These are phyloP conservation scores for Pichia gijzeniarum DNA, from an alignment of 805 yeast genomes.

Conservation along the genomic window DNA sequence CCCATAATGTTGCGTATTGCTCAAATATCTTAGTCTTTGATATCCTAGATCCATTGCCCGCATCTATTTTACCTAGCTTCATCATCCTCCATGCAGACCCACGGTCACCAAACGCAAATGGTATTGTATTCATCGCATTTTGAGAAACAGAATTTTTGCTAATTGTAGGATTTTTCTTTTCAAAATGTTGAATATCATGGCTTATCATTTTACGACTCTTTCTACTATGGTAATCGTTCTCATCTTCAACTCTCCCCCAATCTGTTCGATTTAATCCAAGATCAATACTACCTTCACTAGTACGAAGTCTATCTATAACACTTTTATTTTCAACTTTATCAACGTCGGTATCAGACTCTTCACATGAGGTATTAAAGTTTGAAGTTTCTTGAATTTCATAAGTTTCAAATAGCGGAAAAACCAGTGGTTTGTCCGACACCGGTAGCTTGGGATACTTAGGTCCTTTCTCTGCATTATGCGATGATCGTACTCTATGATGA, in stretches of 20 bases:
- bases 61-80: conserved; percentile 24
- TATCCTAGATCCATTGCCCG: background rate
- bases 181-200: background rate
- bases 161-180: background rate
- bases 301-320: conserved; percentile 5
- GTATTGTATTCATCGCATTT: background rate
- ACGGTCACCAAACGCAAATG: conserved; percentile 32
- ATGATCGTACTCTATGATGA: background rate
- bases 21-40: conserved; percentile 2
- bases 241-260: background rate
- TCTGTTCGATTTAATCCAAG: conserved; percentile 5
- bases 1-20: conserved; percentile 15
- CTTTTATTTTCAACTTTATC: background rate
- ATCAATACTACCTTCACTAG: conserved; percentile 12
- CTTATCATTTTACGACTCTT: conserved; percentile 3
- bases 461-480: too few relatives aligned
- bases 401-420: conserved; percentile 13
- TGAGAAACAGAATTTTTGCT: too few relatives aligned
- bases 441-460: background rate
- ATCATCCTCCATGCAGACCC: conserved; percentile 36
- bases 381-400: conserved; percentile 21
- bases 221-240: background rate
- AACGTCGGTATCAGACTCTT: conserved; percentile 9
- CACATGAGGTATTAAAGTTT: conserved; percentile 21
- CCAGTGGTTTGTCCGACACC: background rate